Conservation (phyloP, 345 rosid species). For the Linum lewisii region DNA sequence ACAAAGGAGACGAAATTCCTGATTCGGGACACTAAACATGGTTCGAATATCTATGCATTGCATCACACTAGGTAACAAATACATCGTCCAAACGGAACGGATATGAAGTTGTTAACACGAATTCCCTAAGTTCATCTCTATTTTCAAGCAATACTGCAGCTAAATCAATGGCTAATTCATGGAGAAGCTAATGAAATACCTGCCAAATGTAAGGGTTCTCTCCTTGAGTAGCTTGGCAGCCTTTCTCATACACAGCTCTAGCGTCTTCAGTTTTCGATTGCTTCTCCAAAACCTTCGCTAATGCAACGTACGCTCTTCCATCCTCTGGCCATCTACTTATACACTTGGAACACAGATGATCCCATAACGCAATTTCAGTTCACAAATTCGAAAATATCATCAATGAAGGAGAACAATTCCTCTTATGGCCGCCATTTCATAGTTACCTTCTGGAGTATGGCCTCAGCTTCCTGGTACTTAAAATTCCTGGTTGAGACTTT, state of each 20-base stretch:
- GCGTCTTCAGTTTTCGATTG: conserved; percentile 58
- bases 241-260: conserved; percentile 68
- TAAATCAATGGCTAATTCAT: not conserved
- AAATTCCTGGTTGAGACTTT: conserved; percentile 49
- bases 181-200: conserved; percentile 27
- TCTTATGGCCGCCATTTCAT: not conserved
- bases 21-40: no score
- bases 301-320: conserved; percentile 78
- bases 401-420: not conserved
- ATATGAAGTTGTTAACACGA: not conserved
- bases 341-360: conserved; percentile 42
- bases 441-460: conserved; percentile 65
- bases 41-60: conserved; percentile 1
- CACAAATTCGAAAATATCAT: not conserved
- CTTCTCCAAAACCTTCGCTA: conserved; percentile 73
- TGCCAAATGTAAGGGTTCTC: conserved; percentile 98
- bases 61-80: not conserved
- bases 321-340: conserved; percentile 89
- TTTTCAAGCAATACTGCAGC: no score
- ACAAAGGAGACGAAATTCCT: not conserved
- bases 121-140: not conserved
- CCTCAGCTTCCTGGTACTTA: conserved; percentile 52
- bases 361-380: not conserved
- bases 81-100: not conserved
- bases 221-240: conserved; percentile 92